These are phyloP conservation scores for Cardamine resedifolia DNA, from an alignment of 345 rosid genomes.

Conservation along the genomic window DNA sequence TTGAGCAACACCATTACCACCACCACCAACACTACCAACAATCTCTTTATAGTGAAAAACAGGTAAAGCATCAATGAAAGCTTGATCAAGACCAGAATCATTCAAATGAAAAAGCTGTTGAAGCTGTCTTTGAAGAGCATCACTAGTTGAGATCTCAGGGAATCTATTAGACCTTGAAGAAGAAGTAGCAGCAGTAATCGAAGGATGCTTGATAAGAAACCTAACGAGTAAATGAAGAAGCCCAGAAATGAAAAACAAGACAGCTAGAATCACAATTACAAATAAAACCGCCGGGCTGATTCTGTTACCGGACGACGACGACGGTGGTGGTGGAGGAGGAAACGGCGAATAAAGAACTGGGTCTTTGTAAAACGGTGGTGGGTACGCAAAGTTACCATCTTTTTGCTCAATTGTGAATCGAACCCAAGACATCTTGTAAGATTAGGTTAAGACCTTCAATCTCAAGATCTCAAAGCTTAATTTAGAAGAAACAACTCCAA, in stretches of 20 bases:
- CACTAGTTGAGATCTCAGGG: slow-evolving; percentile 68
- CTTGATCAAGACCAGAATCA: slow-evolving; percentile 89
- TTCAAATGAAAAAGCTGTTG: slow-evolving; percentile 88
- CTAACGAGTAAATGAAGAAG: slow-evolving; percentile 83
- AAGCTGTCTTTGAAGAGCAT: slow-evolving; percentile 84
- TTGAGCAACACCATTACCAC: slow-evolving; percentile 38
- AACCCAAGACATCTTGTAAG: slow-evolving; percentile 55
- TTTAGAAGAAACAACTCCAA: slow-evolving; percentile 6
- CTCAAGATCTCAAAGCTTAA: slow-evolving; percentile 27
- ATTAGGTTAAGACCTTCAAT: slow-evolving; percentile 25
- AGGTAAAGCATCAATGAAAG: slow-evolving; percentile 85
- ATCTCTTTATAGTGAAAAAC: slow-evolving; percentile 77
- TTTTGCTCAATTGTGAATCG: slow-evolving; percentile 50
- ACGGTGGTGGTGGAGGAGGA: slow-evolving; percentile 39
- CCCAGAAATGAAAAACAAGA: slow-evolving; percentile 77
- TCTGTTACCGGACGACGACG: slow-evolving; percentile 42
- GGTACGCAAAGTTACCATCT: slow-evolving; percentile 53
- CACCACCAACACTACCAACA: slow-evolving; percentile 33
- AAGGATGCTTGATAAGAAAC: slow-evolving; percentile 70
- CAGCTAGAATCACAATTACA: slow-evolving; percentile 74
- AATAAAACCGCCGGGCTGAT: slow-evolving; percentile 85
- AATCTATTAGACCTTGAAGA: slow-evolving; percentile 58
- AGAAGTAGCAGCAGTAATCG: slow-evolving; percentile 50
- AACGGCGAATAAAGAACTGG: slow-evolving; percentile 44
- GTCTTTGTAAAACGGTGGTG: slow-evolving; percentile 56